Evolutionary conservation across 176 grass and related monocot species (phyloP).

Genomic region (Juncus effusus): DNA sequence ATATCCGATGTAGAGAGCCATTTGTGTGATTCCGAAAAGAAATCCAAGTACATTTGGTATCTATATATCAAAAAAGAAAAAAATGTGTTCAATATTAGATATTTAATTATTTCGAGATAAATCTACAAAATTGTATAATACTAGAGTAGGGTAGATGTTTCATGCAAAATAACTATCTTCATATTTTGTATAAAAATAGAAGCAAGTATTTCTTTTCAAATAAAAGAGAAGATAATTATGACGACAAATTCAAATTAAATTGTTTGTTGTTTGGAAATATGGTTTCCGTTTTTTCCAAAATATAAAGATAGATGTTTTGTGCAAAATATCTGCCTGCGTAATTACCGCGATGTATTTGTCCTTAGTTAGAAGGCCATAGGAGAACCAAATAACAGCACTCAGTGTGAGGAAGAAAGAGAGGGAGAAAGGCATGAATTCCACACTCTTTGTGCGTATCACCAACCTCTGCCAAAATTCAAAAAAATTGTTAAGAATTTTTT

Average conservation of each 20-base stretch:
- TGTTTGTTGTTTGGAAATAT: background rate
- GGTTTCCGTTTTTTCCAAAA: background rate
- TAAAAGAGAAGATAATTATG: background rate
- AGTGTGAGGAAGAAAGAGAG: conserved; percentile 79
- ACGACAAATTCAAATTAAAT: background rate
- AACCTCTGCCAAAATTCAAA: conserved; percentile 44
- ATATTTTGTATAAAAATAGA: background rate
- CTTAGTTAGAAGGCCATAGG: conserved; percentile 62
- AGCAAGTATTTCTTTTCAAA: background rate
- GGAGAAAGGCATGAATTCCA: conserved; percentile 98
- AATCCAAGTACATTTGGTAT: conserved; percentile 78
- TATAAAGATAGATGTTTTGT: background rate
- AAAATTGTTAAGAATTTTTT: background rate
- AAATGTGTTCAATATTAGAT: background rate
- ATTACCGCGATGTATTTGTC: conserved; percentile 76
- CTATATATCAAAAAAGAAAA: background rate
- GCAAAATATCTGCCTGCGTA: too few relatives aligned
- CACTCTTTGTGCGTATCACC: conserved; percentile 90
- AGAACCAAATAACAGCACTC: conserved; percentile 84
- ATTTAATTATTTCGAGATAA: background rate
- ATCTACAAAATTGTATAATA: too few relatives aligned
- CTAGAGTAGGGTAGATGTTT: too few relatives aligned
- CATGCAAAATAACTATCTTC: background rate
- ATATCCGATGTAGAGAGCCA: conserved; percentile 73
- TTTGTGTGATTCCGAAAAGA: conserved; percentile 71